phyloP scores from a whole-genome alignment of 1,284 basidiomycete genomes.

The Tylopilus sp. region DNA sequence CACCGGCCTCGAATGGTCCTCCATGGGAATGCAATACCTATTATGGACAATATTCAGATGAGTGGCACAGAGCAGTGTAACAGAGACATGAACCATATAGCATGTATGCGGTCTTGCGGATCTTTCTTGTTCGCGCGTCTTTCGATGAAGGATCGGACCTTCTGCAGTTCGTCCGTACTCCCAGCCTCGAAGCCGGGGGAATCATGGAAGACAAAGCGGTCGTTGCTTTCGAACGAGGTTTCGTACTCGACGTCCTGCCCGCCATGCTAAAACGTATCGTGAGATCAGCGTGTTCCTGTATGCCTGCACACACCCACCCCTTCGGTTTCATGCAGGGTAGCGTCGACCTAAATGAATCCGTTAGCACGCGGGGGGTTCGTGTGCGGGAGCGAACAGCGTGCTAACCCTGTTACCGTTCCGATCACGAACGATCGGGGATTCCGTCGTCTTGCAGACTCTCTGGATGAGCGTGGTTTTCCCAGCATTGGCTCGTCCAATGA shows the following conservation, averaged over 20 bases:
- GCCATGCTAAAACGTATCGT: slow-evolving; percentile 22
- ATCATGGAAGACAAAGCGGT: slow-evolving; percentile 29
- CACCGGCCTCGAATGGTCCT: too few relatives aligned
- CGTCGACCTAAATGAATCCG: not conserved
- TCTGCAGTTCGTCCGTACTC: too few relatives aligned
- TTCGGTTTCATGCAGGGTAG: not conserved
- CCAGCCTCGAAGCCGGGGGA: slow-evolving; percentile 9
- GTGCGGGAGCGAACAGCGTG: too few relatives aligned
- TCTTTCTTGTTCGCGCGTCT: slow-evolving; percentile 1
- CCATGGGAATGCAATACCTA: too few relatives aligned
- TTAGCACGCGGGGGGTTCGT: not conserved
- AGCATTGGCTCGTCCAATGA: slow-evolving; percentile 5
- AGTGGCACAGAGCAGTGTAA: too few relatives aligned
- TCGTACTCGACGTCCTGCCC: slow-evolving; percentile 33
- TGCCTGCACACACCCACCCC: not conserved
- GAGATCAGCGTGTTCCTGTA: not conserved
- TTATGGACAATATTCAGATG: too few relatives aligned
- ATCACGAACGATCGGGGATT: slow-evolving; percentile 1
- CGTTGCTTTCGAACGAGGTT: slow-evolving; percentile 23
- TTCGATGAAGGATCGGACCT: slow-evolving; percentile 3
- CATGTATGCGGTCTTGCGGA: slow-evolving; percentile 22
- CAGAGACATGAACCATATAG: not conserved
- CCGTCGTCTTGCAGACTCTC: slow-evolving; percentile 2
- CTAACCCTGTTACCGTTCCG: not conserved
- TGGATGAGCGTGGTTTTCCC: slow-evolving; percentile 5